phyloP scores from a whole-genome alignment of 257 asterid species.

The Linderniella brevidens region DNA sequence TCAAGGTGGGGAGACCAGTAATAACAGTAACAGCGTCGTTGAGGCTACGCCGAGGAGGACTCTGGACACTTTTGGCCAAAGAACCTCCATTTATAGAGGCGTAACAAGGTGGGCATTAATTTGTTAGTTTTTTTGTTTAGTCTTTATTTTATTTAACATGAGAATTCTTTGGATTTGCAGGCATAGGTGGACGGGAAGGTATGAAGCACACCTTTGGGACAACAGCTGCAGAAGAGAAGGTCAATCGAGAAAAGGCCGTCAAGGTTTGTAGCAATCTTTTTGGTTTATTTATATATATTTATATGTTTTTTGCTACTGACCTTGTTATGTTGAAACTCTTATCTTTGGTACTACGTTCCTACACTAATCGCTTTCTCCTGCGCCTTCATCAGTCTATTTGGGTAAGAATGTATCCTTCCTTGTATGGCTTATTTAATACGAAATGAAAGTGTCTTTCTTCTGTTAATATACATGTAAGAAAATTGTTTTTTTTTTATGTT shows the following conservation, averaged over 20 bases:
- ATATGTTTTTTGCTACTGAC: background rate
- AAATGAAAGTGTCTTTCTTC: no score
- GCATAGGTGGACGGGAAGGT: constrained; percentile 95
- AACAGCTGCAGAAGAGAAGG: constrained; percentile 93
- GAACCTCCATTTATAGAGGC: constrained; percentile 91
- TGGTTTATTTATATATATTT: background rate
- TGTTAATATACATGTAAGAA: no score
- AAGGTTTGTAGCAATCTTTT: constrained; percentile 25
- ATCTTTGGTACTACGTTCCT: background rate
- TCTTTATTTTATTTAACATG: background rate
- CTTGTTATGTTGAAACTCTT: background rate
- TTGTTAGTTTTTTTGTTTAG: background rate
- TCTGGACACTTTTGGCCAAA: constrained; percentile 79
- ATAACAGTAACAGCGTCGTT: constrained; percentile 29
- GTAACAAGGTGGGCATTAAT: constrained; percentile 49
- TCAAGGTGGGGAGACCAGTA: no score
- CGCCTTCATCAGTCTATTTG: constrained; percentile 52
- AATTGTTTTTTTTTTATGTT: background rate
- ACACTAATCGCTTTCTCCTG: background rate
- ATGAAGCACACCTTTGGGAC: constrained; percentile 95
- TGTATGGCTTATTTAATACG: no score
- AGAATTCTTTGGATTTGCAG: constrained; percentile 13
- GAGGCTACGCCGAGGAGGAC: constrained; percentile 62
- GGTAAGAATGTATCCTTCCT: constrained; percentile 26
- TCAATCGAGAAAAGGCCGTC: constrained; percentile 88